A percentile compares a stretch with the other conserved stretches of the same genome.
phyloP scores from a whole-genome alignment of 305 asterid genomes.

The Withania somnifera region DNA sequence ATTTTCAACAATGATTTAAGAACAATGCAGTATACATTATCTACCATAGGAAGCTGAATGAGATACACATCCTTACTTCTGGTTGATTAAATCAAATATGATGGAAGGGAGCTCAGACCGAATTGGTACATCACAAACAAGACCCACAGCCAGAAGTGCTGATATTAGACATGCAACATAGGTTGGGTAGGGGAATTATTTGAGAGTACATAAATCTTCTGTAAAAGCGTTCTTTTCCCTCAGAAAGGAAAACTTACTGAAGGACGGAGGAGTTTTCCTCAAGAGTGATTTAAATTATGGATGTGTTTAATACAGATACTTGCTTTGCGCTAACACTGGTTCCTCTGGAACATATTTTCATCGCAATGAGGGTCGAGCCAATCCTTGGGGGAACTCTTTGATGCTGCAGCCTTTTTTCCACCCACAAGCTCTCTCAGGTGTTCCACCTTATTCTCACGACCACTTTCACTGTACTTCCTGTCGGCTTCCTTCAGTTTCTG shows the following conservation, averaged over 20 bases:
- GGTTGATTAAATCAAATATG: too few relatives aligned
- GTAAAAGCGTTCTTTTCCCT: background rate
- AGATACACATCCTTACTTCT: too few relatives aligned
- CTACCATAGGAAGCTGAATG: too few relatives aligned
- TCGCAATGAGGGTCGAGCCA: constrained; percentile 97
- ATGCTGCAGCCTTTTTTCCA: constrained; percentile 33
- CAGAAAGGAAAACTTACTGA: background rate
- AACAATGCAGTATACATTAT: too few relatives aligned
- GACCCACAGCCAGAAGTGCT: background rate
- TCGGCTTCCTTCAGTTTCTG: constrained; percentile 85
- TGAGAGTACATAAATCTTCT: background rate
- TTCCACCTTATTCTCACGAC: constrained; percentile 73
- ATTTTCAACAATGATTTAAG: too few relatives aligned
- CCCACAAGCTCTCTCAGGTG: constrained; percentile 65
- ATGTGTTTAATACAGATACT: background rate
- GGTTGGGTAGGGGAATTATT: background rate
- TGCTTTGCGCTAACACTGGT: constrained; percentile 13
- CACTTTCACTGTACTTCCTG: constrained; percentile 38
- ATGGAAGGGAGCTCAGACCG: background rate
- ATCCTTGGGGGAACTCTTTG: constrained; percentile 52
- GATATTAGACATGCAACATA: background rate
- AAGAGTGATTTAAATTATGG: background rate
- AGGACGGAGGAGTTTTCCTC: background rate
- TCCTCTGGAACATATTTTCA: constrained; percentile 69
- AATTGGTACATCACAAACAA: background rate